A percentile compares a stretch with the other conserved stretches of the same genome.
Conservation (phyloP, 768 basidiomycete species). For the Agrocybe praecox region DNA sequence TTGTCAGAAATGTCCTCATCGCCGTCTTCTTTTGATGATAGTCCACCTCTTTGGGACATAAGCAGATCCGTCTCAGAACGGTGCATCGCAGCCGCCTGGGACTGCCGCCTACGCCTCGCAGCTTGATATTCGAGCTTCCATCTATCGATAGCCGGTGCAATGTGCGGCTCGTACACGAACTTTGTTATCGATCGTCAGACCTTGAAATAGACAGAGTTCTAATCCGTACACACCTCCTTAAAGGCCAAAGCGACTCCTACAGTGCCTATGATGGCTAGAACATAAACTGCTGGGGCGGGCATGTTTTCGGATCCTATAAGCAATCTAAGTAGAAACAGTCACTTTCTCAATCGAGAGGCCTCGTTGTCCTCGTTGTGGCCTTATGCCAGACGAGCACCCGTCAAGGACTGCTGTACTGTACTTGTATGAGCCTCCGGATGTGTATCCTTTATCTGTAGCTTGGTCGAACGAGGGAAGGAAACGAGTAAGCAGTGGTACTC, state of each 20-base stretch:
- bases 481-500: no score
- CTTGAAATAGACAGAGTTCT: not conserved
- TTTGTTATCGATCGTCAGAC: slow-evolving; percentile 23
- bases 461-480: no score
- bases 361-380: not conserved
- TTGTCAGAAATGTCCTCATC: slow-evolving; percentile 21
- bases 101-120: slow-evolving; percentile 16
- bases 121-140: slow-evolving; percentile 44
- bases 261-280: slow-evolving; percentile 50
- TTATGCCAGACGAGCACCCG: no score
- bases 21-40: slow-evolving; percentile 2
- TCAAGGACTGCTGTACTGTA: no score
- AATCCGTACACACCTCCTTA: slow-evolving; percentile 47
- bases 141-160: slow-evolving; percentile 60
- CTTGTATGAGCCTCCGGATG: no score
- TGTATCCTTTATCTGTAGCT: no score
- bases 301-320: slow-evolving; percentile 16
- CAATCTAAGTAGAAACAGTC: not conserved
- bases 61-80: slow-evolving; percentile 12
- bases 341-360: not conserved
- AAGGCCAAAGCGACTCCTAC: slow-evolving; percentile 56
- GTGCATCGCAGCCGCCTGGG: slow-evolving; percentile 7
- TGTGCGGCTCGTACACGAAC: slow-evolving; percentile 73
- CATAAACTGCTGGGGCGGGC: slow-evolving; percentile 48
- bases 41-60: slow-evolving; percentile 22